phyloP scores from a whole-genome alignment of 1,284 basidiomycete genomes.

The Ustilago bromivora region DNA sequence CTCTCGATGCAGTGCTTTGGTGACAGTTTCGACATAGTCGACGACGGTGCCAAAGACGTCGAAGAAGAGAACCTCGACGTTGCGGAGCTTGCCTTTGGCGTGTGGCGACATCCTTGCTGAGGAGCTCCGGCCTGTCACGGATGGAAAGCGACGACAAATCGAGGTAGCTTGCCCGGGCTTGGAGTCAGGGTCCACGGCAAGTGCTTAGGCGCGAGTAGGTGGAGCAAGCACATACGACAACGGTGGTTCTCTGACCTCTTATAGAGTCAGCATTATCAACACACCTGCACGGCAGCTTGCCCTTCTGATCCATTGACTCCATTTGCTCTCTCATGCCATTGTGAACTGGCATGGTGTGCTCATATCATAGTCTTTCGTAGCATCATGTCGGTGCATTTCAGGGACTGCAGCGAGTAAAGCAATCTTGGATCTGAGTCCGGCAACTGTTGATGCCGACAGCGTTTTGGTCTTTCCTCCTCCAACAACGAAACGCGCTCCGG shows the following conservation, averaged over 20 bases:
- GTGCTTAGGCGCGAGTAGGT: neutral
- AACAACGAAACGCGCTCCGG: neutral
- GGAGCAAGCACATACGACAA: neutral
- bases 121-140: too few relatives aligned
- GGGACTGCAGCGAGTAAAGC: neutral
- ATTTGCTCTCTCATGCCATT: neutral
- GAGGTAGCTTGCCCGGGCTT: neutral
- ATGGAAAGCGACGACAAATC: neutral
- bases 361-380: neutral
- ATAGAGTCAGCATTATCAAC: neutral
- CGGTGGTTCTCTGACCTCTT: neutral
- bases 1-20: constrained; percentile 24
- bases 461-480: neutral
- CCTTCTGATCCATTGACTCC: too few relatives aligned
- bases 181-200: constrained; percentile 5
- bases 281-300: too few relatives aligned
- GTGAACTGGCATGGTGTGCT: neutral
- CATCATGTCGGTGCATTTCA: neutral
- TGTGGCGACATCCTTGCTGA: neutral
- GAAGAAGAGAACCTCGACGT: constrained; percentile 32
- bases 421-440: constrained; percentile 1
- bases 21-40: constrained; percentile 37
- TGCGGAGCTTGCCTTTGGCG: constrained; percentile 2
- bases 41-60: constrained; percentile 49
- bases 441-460: constrained; percentile 3